Percentiles rank a stretch among this genome's conserved stretches.
Conservation (phyloP, 2,329 filamentous ascomycete genomes). For the Talaromyces pinophilus region DNA sequence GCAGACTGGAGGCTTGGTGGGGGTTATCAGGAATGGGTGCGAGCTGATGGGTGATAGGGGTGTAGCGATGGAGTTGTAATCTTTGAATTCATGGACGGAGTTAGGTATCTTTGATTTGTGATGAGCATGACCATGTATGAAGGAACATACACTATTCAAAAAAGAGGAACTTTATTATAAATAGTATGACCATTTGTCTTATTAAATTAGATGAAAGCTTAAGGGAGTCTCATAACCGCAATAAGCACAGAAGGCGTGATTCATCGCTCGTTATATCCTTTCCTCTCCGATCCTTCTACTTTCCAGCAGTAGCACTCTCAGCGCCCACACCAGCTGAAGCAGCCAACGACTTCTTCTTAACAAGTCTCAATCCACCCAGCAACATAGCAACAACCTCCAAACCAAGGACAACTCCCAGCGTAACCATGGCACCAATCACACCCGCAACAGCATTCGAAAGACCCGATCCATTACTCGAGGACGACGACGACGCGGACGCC, state of each 20-base stretch:
- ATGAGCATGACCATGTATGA: not conserved
- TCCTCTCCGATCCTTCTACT: not conserved
- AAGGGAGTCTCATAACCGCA: not conserved
- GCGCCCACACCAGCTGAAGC: not conserved
- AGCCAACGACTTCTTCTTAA: slow-evolving; percentile 50
- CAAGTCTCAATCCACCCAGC: slow-evolving; percentile 59
- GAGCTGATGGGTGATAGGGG: slow-evolving; percentile 63
- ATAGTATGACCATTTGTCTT: not conserved
- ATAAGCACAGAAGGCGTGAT: not conserved
- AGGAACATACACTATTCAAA: not conserved
- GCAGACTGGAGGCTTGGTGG: slow-evolving; percentile 90
- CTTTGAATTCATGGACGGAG: not conserved
- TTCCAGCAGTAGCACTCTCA: slow-evolving; percentile 1
- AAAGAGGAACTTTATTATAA: not conserved
- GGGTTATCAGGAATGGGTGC: slow-evolving; percentile 81
- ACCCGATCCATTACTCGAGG: slow-evolving; percentile 41
- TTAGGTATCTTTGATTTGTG: not conserved
- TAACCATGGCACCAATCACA: slow-evolving; percentile 74
- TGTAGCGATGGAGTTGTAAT: slow-evolving; percentile 21
- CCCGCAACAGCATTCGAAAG: slow-evolving; percentile 74
- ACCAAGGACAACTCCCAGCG: slow-evolving; percentile 63
- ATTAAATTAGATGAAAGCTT: not conserved
- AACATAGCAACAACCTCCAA: slow-evolving; percentile 57
- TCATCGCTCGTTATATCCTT: slow-evolving; percentile 3
- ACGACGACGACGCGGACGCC: slow-evolving; percentile 23